Evolutionary conservation across 1,139 yeast genomes (phyloP).

Genomic region (Nakaseomyces sp.): DNA sequence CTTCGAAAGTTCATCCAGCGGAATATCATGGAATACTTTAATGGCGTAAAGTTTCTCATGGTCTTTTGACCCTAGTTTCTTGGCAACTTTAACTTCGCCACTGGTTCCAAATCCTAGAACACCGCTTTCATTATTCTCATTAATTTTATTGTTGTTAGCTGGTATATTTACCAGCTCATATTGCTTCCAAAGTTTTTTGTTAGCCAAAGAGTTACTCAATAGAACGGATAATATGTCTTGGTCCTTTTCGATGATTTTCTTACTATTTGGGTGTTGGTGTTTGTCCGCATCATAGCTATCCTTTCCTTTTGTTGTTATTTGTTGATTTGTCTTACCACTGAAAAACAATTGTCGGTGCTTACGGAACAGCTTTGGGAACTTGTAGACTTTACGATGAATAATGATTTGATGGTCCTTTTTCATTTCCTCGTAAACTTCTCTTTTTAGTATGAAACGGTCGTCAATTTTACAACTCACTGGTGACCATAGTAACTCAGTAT

Average conservation of each 20-base stretch:
- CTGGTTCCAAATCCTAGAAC: conserved; percentile 66
- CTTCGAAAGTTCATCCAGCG: neutral
- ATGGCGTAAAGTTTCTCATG: conserved; percentile 67
- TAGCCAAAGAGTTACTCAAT: neutral
- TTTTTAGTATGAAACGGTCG: neutral
- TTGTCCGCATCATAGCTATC: too few relatives aligned
- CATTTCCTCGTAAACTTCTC: neutral
- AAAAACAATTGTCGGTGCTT: neutral
- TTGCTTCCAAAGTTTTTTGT: neutral
- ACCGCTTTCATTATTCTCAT: neutral
- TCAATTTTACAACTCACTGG: neutral
- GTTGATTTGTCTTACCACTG: neutral
- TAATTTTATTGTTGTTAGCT: neutral
- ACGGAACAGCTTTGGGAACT: neutral
- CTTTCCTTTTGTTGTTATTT: neutral
- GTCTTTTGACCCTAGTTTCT: conserved; percentile 54
- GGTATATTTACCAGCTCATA: neutral
- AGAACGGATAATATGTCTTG: neutral
- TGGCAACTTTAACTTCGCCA: conserved; percentile 77
- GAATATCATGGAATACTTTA: conserved; percentile 1
- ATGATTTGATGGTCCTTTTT: neutral
- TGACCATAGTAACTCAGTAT: conserved; percentile 1
- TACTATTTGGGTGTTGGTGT: neutral
- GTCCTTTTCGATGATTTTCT: neutral
- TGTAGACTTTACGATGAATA: neutral